These are phyloP conservation scores for Ceratobasidium sp. DNA, from an alignment of 1,284 basidiomycete species.

Conservation along the genomic window DNA sequence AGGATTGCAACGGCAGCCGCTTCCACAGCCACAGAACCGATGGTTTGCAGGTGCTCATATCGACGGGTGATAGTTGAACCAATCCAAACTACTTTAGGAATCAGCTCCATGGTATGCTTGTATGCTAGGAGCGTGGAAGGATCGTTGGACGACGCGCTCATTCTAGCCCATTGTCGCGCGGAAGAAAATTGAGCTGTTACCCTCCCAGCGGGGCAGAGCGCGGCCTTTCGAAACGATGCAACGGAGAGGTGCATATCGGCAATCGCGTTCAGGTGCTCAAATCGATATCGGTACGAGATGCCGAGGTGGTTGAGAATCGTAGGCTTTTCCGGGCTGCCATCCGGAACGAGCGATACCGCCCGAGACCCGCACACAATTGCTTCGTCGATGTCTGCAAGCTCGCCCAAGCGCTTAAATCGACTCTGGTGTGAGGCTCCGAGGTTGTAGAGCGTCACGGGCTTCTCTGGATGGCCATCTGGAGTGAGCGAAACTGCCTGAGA, in stretches of 20 bases:
- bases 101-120: not conserved
- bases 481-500: not conserved
- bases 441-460: not conserved
- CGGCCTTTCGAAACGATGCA: not conserved
- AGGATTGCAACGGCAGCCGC: not conserved
- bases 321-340: too few relatives aligned
- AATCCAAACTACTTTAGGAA: constrained; percentile 4
- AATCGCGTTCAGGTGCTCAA: too few relatives aligned
- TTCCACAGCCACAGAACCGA: not conserved
- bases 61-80: not conserved
- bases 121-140: not conserved
- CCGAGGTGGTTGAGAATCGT: too few relatives aligned
- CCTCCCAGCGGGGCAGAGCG: too few relatives aligned
- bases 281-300: too few relatives aligned
- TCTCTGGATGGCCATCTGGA: not conserved
- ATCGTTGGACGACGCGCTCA: too few relatives aligned
- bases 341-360: too few relatives aligned
- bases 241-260: not conserved
- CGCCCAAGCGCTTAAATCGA: too few relatives aligned
- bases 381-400: too few relatives aligned
- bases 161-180: not conserved
- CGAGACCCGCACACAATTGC: too few relatives aligned
- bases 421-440: too few relatives aligned
- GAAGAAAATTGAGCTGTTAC: not conserved
- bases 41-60: not conserved